Evolutionary conservation across 306 rosid species (phyloP), one percentile per base, ranked within the genome.

Genomic region (Dryas alaskensis): DNA sequence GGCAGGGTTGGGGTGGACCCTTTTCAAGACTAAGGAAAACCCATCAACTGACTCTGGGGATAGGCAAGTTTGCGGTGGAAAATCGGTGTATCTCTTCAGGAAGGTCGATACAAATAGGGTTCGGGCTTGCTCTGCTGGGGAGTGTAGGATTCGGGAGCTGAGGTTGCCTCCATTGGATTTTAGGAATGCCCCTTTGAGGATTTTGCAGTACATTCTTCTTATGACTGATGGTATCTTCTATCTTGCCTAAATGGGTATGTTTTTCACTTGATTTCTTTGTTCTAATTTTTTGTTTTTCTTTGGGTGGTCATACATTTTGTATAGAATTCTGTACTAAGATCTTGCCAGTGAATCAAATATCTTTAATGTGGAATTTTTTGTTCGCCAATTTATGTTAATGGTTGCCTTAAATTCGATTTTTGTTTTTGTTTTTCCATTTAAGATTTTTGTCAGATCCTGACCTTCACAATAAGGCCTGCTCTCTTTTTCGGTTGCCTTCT

Each of bases 191-290:
- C 93, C 93, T 70, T 52, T 88, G 79, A 63, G 86, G 80, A 89
- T 89, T 77, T 81, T 89, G 89, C 93, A 89, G 85, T 89, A 89
- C 87, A 84, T 89, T 82, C 81, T 89, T 74, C 83, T 89, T 59
- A 89, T 89, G 89, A 89, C 93, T 10, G 91, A 83, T 83, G 86
- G 86, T 7, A 62, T 83, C 12, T 81, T 81, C 76, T 81, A 74
- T 71, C 79, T 81, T 14, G 76, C 85, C 8, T 81, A 67, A 79
- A 46, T 52, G 46, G 79, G 87, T 74, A 65, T 61, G 80, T 67
- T 19, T 37, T 75, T 70, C 16, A 10, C 11, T 62, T 62, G 7
- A 42, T 7, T 62, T 14, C 48, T 40, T 48, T 46, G 1, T 3
- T 65, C 8, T 14, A 66, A 17, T 4, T 52, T 52, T 13, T 5